Conservation (phyloP, 352 stramenopile genomes). For the Pythium sukuiense region DNA sequence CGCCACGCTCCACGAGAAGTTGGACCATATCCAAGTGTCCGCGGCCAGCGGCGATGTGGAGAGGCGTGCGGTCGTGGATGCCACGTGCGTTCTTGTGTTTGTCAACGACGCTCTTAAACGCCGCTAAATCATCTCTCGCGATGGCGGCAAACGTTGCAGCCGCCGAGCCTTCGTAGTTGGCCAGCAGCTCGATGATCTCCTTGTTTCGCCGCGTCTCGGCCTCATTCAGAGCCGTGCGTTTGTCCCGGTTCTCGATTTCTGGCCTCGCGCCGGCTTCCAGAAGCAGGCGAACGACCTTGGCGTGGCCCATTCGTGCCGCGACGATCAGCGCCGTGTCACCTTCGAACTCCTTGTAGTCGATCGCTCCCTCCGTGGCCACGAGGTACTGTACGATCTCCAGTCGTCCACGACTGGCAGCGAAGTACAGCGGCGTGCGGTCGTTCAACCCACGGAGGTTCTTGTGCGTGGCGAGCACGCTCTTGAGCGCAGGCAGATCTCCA, state of each 20-base stretch:
- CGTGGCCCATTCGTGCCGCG: not conserved
- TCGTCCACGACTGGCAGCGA: too few species aligned
- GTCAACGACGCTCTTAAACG: not conserved
- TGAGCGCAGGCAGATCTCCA: too few species aligned
- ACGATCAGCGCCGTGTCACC: not conserved
- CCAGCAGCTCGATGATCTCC: not conserved
- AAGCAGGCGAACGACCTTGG: not conserved
- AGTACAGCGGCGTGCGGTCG: too few species aligned
- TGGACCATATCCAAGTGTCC: slow-evolving; percentile 28
- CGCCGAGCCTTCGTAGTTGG: slow-evolving; percentile 1
- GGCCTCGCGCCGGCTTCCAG: slow-evolving; percentile 5
- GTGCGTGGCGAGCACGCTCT: too few species aligned
- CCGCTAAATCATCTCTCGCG: not conserved
- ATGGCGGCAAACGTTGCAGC: not conserved
- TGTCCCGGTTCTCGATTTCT: slow-evolving; percentile 10
- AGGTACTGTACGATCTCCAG: too few species aligned
- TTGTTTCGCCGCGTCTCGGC: not conserved
- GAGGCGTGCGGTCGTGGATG: slow-evolving; percentile 28
- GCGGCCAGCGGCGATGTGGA: slow-evolving; percentile 46
- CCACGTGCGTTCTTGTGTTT: slow-evolving; percentile 24
- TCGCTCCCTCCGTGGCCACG: too few species aligned
- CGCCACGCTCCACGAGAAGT: slow-evolving; percentile 26
- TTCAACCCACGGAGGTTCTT: too few species aligned
- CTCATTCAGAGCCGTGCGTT: not conserved
- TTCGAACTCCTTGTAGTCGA: too few species aligned